Evolutionary conservation across 2,329 filamentous ascomycete genomes (phyloP), one percentile per base, ranked within the genome.

Genomic region (Colletotrichum camelliae): DNA sequence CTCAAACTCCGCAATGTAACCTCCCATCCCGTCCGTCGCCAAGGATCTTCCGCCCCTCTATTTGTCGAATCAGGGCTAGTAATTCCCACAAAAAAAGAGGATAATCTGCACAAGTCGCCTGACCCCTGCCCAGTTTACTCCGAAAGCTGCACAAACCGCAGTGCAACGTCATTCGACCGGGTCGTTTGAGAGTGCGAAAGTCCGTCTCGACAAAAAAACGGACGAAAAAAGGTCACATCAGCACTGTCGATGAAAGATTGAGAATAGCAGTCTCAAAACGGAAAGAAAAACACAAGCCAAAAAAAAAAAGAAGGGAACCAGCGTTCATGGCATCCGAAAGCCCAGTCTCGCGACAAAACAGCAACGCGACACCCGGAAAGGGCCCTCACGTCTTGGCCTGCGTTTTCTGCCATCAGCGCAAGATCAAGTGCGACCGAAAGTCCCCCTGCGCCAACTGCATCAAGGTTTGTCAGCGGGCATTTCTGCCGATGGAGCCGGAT

Each of bases 371-470:
- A n/a, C 24, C 61, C 24, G 72, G 62, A n/a, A 67, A 67, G 62
- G 18, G 52, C 16, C 39, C 37, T 7, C 65, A 61, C 39, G 74
- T 71, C 21, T 48, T 75, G 60, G 72, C 89, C 33, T 91, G 90
- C 78, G 88, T 90, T 21, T 84, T 91, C 35, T 92, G 90, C 80
- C 90, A 92, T 80, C 88, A 90, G 79, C 88, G 90, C 79, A 92
- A 92, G 83, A 92, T 91, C 83, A 91, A 91, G 81, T 92, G 90
- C 82, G 90, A 92, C 79, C 87, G 90, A 75, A 88, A 87, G 55
- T 90, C 88, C 58, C 90, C 90, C 7, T 92, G 90, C 79, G 88
- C 84, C 12, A 88, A 88, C 77, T 89, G 87, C 67, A 75, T 80
- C 43, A 88, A 85, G 77, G 81, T 74, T 74, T 37, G 67, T 74